These are phyloP conservation scores for Prunella vulgaris DNA, from an alignment of 257 asterid genomes.

Conservation along the genomic window DNA sequence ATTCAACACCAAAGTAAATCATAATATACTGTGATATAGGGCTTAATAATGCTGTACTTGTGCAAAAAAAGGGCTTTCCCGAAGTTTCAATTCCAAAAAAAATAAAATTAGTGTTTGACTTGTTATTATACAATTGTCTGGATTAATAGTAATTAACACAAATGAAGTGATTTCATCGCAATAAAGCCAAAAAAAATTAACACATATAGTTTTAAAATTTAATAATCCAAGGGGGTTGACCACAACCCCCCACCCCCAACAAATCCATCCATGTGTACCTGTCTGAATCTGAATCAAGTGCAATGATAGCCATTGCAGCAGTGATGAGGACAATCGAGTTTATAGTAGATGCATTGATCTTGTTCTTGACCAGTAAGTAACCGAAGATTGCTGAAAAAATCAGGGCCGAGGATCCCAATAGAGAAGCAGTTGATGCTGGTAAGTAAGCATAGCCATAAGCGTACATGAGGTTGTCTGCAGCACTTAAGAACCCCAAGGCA, in stretches of 20 bases:
- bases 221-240: not conserved
- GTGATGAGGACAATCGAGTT: slow-evolving; percentile 67
- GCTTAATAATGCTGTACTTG: too few relatives aligned
- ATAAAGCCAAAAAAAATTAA: too few relatives aligned
- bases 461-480: slow-evolving; percentile 86
- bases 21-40: too few relatives aligned
- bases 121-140: too few relatives aligned
- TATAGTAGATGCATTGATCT: slow-evolving; percentile 58
- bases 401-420: slow-evolving; percentile 67
- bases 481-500: slow-evolving; percentile 65
- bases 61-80: too few relatives aligned
- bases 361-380: slow-evolving; percentile 66
- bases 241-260: too few relatives aligned
- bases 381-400: slow-evolving; percentile 78
- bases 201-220: too few relatives aligned
- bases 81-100: too few relatives aligned
- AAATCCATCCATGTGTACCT: slow-evolving; percentile 22
- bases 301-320: slow-evolving; percentile 78
- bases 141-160: too few relatives aligned
- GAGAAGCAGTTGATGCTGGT: slow-evolving; percentile 93
- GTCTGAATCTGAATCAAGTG: slow-evolving; percentile 75
- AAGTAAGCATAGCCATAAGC: slow-evolving; percentile 88
- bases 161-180: too few relatives aligned
- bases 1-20: too few relatives aligned
- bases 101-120: too few relatives aligned